Base-by-base conservation (phyloP, 257 asterid species). In the Anisodus acutangulus region DNA sequence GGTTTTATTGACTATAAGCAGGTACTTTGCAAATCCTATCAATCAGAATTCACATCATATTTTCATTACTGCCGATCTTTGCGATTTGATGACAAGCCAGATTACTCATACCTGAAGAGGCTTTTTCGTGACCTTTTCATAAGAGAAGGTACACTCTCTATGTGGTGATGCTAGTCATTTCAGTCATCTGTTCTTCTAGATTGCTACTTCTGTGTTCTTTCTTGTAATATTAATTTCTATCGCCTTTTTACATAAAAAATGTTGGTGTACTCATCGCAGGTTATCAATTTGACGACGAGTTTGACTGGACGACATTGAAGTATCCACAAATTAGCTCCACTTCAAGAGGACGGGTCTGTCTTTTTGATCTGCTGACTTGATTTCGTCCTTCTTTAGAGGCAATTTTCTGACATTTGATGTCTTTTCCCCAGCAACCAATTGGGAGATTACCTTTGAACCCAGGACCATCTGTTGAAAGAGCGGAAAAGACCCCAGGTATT, bases 271-370 rank as follows among this genome's bases (percentile, higher is more conserved):
- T 54, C 16, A 26, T 41, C 84, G 86, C 91, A 94, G 98, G 97
- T 89, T 93, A 90, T 88, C 97, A 92, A 84, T 92, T 92, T 87
- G 98, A 94, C 88, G 91, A 88, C 87, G 95, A 93, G 81, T 95
- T 94, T 84, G 99, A 94, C 92, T 95, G 99, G 99, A 95, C 98
- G n/a, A 86, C 88, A 69, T 84, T 94, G 90, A 94, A 94, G 91
- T 90, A 91, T 83, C 98, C 98, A 49, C 95, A 93, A 88, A 87
- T 88, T 81, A 90, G 97, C 66, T 94, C 98, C 81, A 90, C 92
- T 88, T 91, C 97, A 78, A 89, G 94, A 90, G 81, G 90, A 69
- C 88, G 90, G 83, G 94, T 90, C 85, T 86, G 60, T 84, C 72
- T 70, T 45, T 59, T 41, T 13, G 17, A 22, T 31, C 45, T 81